Evolutionary conservation across 176 grass and related monocot genomes (phyloP).

Genomic region (Paspalum vaginatum): DNA sequence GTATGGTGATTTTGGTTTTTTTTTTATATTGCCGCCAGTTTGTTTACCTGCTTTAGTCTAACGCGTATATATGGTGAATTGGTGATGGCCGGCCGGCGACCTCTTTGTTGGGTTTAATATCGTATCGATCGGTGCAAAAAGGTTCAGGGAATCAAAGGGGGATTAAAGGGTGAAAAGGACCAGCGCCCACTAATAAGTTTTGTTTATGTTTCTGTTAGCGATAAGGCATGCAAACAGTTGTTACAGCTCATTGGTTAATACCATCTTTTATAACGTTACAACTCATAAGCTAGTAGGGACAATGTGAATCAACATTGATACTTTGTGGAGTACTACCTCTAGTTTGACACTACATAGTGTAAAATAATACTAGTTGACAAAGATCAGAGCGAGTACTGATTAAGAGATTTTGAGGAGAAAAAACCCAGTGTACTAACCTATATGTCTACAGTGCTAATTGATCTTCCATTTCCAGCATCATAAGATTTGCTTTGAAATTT

Average conservation of each 20-base stretch:
- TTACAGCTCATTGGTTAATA: no score
- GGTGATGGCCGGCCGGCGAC: neutral
- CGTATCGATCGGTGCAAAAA: neutral
- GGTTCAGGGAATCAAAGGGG: neutral
- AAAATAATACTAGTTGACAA: no score
- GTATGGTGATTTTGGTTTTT: conserved; percentile 23
- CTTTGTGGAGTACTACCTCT: no score
- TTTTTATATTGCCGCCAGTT: neutral
- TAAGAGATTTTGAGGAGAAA: no score
- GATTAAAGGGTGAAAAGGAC: neutral
- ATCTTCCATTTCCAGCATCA: neutral
- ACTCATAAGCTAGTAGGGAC: no score
- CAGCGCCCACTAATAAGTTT: neutral
- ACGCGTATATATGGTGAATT: neutral
- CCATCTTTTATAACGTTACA: no score
- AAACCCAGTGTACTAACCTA: no score
- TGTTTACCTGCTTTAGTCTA: conserved; percentile 12
- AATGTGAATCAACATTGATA: no score
- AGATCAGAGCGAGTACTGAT: no score
- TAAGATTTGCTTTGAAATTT: neutral
- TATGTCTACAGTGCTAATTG: no score
- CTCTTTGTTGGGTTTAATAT: neutral
- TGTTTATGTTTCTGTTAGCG: conserved; percentile 13
- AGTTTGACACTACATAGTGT: no score
- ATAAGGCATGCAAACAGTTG: no score